Evolutionary conservation across 2,329 filamentous ascomycete genomes (phyloP).

Genomic region (Alternaria sp.): DNA sequence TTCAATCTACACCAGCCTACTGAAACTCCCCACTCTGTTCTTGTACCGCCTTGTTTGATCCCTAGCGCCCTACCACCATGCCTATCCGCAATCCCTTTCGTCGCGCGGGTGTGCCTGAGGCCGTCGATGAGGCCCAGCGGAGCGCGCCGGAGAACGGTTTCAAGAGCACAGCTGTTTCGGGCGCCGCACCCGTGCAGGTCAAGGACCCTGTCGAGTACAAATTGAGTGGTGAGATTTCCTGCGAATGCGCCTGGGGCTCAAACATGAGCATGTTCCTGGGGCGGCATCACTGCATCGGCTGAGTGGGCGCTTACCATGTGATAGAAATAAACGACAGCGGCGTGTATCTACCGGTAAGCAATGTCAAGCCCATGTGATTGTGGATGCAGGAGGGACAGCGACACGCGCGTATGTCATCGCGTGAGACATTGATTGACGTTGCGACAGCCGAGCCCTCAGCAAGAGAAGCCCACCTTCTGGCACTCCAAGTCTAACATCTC

Average conservation of each 20-base stretch:
- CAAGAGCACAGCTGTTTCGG: conserved; percentile 42
- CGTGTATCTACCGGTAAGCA: conserved; percentile 85
- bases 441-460: conserved; percentile 75
- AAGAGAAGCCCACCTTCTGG: conserved; percentile 85
- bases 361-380: neutral
- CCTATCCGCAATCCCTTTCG: conserved; percentile 52
- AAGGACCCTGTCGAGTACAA: conserved; percentile 59
- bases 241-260: conserved; percentile 8
- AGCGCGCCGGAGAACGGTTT: conserved; percentile 41
- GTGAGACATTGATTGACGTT: conserved; percentile 26
- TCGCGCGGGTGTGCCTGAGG: conserved; percentile 43
- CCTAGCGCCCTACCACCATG: conserved; percentile 34
- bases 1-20: conserved; percentile 17
- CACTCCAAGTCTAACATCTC: conserved; percentile 56
- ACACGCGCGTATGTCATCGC: neutral
- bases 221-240: conserved; percentile 54
- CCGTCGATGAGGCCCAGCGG: conserved; percentile 41
- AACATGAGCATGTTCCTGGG: conserved; percentile 1
- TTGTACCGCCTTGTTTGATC: conserved; percentile 23
- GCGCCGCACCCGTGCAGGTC: conserved; percentile 51
- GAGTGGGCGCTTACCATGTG: conserved; percentile 34
- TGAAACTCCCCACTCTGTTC: conserved; percentile 23
- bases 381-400: conserved; percentile 3
- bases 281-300: conserved; percentile 5
- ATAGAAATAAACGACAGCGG: conserved; percentile 95